Percentiles rank a stretch among this genome's conserved stretches.
Evolutionary conservation across 495 filamentous ascomycete genomes (phyloP).

Genomic region (Xylaria curta): DNA sequence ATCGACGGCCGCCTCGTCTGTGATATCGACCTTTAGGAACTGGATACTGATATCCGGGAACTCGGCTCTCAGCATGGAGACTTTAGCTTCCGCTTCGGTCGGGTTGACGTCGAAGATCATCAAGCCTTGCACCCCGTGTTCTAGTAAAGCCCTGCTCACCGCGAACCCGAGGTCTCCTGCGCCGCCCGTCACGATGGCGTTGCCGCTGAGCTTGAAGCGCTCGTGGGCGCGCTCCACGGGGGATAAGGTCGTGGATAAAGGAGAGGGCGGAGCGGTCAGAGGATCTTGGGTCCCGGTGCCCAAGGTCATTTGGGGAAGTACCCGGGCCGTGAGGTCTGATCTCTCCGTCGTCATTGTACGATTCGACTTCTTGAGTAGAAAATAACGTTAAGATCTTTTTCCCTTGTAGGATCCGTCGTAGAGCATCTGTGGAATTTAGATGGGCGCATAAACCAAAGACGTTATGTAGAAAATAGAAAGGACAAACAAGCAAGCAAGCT

Average conservation of each 20-base stretch:
- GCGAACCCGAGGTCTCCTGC: slow-evolving; percentile 69
- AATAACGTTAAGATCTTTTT: neutral
- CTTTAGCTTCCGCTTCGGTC: slow-evolving; percentile 46
- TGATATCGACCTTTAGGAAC: slow-evolving; percentile 64
- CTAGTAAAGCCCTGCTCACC: slow-evolving; percentile 68
- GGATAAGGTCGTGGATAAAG: slow-evolving; percentile 50
- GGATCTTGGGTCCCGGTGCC: slow-evolving; percentile 52
- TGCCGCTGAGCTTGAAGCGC: slow-evolving; percentile 68
- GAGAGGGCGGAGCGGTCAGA: slow-evolving; percentile 53
- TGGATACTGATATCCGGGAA: slow-evolving; percentile 62
- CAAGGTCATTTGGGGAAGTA: slow-evolving; percentile 65
- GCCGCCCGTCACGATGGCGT: slow-evolving; percentile 74
- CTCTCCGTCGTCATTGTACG: slow-evolving; percentile 38
- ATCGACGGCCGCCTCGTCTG: slow-evolving; percentile 56
- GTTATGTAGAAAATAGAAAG: neutral
- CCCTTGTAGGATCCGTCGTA: neutral
- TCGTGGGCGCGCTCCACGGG: slow-evolving; percentile 56
- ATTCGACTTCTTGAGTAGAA: neutral
- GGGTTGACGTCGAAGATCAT: slow-evolving; percentile 68
- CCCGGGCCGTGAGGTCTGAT: slow-evolving; percentile 40
- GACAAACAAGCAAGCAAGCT: neutral
- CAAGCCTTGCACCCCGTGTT: slow-evolving; percentile 68
- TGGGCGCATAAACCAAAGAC: no score
- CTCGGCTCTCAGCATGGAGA: slow-evolving; percentile 51
- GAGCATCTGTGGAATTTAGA: neutral